Evolutionary conservation across 2,329 filamentous ascomycete genomes (phyloP).

Genomic region (Verticillium alfalfae): DNA sequence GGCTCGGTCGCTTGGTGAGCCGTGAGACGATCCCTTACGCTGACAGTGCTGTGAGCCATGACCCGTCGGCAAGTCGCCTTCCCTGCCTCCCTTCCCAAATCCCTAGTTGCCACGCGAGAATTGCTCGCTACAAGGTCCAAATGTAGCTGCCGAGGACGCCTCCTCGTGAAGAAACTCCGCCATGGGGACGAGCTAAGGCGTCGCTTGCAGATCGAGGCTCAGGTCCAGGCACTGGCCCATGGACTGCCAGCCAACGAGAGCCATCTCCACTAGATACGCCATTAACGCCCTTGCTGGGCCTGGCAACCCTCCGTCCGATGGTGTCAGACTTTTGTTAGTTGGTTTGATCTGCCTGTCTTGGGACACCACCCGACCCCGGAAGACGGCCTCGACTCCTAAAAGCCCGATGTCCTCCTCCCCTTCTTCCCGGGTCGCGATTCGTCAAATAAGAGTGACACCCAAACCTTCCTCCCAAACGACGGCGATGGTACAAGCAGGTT

Average conservation of each 20-base stretch:
- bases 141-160: not conserved
- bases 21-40: not conserved
- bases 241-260: not conserved
- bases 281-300: not conserved
- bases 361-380: not conserved
- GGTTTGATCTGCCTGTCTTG: not conserved
- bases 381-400: not conserved
- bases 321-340: not conserved
- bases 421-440: not conserved
- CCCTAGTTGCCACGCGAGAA: not conserved
- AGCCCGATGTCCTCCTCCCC: not conserved
- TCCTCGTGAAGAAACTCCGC: not conserved
- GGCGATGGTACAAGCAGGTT: not conserved
- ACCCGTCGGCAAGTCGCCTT: too few species aligned
- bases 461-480: not conserved
- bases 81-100: not conserved
- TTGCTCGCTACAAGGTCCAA: not conserved
- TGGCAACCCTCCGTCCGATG: not conserved
- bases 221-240: not conserved
- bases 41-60: too few species aligned
- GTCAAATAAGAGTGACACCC: not conserved
- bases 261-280: not conserved
- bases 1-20: not conserved
- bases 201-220: not conserved
- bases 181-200: not conserved